phyloP scores from a whole-genome alignment of 2,329 filamentous ascomycete genomes.

The Pestalotiopsis fici region DNA sequence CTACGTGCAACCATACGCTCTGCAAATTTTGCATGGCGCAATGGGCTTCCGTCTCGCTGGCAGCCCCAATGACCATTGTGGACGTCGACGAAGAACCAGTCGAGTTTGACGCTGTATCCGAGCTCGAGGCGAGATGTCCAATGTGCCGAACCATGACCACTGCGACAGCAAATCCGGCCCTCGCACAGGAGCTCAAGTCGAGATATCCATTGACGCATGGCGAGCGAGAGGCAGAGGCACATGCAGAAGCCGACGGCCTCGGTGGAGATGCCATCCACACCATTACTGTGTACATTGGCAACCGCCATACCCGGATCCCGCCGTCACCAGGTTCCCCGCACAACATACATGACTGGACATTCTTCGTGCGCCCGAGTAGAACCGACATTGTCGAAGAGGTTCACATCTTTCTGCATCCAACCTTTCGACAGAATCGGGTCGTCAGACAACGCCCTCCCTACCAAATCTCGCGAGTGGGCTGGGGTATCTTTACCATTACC shows the following conservation, averaged over 20 bases:
- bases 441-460: slow-evolving; percentile 36
- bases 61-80: slow-evolving; percentile 36
- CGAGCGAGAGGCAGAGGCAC: slow-evolving; percentile 34
- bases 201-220: slow-evolving; percentile 36
- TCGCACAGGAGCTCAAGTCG: slow-evolving; percentile 26
- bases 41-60: slow-evolving; percentile 42
- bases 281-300: slow-evolving; percentile 44
- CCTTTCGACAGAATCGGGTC: slow-evolving; percentile 37
- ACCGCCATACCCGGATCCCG: slow-evolving; percentile 34
- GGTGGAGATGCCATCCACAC: slow-evolving; percentile 31
- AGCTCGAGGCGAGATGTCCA: slow-evolving; percentile 41
- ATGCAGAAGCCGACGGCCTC: slow-evolving; percentile 22
- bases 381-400: slow-evolving; percentile 45
- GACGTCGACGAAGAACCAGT: slow-evolving; percentile 34
- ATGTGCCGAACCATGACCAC: slow-evolving; percentile 44
- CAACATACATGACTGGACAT: slow-evolving; percentile 46
- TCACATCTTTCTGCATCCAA: slow-evolving; percentile 40
- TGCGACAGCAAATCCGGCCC: slow-evolving; percentile 26
- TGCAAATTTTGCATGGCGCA: slow-evolving; percentile 46
- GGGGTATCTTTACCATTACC: slow-evolving; percentile 41
- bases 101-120: slow-evolving; percentile 20
- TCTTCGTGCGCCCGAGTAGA: slow-evolving; percentile 43
- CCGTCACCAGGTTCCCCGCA: slow-evolving; percentile 14
- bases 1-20: slow-evolving; percentile 41
- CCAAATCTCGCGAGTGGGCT: slow-evolving; percentile 38